phyloP scores from a whole-genome alignment of 495 filamentous ascomycete species.

The Penicillium angulare region DNA sequence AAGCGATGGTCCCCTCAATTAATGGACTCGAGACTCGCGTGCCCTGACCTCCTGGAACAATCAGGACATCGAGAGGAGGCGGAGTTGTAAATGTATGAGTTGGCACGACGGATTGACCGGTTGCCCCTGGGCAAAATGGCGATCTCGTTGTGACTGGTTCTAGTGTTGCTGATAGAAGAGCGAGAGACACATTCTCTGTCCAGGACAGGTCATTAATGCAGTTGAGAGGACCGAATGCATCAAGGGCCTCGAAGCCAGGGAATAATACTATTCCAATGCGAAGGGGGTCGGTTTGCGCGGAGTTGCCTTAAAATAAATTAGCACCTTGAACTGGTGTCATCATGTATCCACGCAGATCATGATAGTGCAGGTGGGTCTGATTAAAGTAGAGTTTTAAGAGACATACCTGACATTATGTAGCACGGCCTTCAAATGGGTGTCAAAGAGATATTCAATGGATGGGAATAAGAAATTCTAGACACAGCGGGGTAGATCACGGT shows the following conservation, averaged over 20 bases:
- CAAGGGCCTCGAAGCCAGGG: slow-evolving; percentile 41
- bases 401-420: too few relatives aligned
- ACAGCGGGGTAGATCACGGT: too few relatives aligned
- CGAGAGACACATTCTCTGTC: slow-evolving; percentile 37
- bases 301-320: too few relatives aligned
- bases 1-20: slow-evolving; percentile 39
- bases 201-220: slow-evolving; percentile 54
- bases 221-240: slow-evolving; percentile 62
- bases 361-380: too few relatives aligned
- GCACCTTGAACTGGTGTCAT: too few relatives aligned
- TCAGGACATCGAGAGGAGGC: slow-evolving; percentile 55
- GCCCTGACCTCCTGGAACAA: slow-evolving; percentile 66
- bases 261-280: slow-evolving; percentile 28
- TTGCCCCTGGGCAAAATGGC: slow-evolving; percentile 9
- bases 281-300: too few relatives aligned
- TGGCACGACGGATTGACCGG: slow-evolving; percentile 50
- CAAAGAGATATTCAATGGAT: too few relatives aligned
- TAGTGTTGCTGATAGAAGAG: slow-evolving; percentile 52
- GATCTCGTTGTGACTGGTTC: slow-evolving; percentile 47
- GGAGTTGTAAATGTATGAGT: slow-evolving; percentile 57
- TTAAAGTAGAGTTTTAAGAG: too few relatives aligned
- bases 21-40: slow-evolving; percentile 25
- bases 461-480: too few relatives aligned
- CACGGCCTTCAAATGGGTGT: too few relatives aligned
- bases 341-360: too few relatives aligned